Percentiles rank a stretch among this genome's conserved stretches.
Evolutionary conservation across 495 filamentous ascomycete species (phyloP).

Genomic region (Lasiosphaeriaceae sp.): DNA sequence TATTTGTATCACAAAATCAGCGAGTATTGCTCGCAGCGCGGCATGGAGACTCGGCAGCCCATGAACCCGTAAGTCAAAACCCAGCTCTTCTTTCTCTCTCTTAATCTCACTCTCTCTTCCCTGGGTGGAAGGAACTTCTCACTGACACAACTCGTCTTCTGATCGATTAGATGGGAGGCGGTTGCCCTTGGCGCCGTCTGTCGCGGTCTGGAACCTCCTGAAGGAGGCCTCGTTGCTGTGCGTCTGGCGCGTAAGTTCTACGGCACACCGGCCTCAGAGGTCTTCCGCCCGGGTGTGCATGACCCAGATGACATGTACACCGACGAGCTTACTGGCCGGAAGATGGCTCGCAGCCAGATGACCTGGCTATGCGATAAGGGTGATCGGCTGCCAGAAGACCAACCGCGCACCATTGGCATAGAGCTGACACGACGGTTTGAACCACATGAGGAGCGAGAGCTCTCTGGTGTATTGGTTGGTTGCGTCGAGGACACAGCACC

Average conservation of each 20-base stretch:
- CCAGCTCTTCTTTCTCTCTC: not conserved
- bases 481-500: slow-evolving; percentile 4
- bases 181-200: slow-evolving; percentile 8
- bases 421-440: slow-evolving; percentile 7
- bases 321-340: slow-evolving; percentile 9
- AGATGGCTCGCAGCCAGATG: slow-evolving; percentile 16
- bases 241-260: slow-evolving; percentile 13
- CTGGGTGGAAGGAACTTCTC: not conserved
- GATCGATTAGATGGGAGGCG: not conserved
- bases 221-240: slow-evolving; percentile 8
- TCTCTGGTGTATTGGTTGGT: slow-evolving; percentile 1
- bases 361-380: slow-evolving; percentile 11
- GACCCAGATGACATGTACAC: slow-evolving; percentile 7
- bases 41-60: slow-evolving; percentile 12
- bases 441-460: slow-evolving; percentile 1
- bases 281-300: slow-evolving; percentile 6
- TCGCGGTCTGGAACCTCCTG: slow-evolving; percentile 5
- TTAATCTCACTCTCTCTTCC: not conserved
- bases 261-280: slow-evolving; percentile 6
- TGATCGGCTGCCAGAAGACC: slow-evolving; percentile 10
- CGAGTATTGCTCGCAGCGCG: slow-evolving; percentile 12
- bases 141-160: not conserved
- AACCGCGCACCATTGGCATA: slow-evolving; percentile 5
- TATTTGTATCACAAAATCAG: slow-evolving; percentile 14
- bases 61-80: slow-evolving; percentile 3